phyloP scores from a whole-genome alignment of 768 basidiomycete genomes.

The Xerocomellus intermedius region DNA sequence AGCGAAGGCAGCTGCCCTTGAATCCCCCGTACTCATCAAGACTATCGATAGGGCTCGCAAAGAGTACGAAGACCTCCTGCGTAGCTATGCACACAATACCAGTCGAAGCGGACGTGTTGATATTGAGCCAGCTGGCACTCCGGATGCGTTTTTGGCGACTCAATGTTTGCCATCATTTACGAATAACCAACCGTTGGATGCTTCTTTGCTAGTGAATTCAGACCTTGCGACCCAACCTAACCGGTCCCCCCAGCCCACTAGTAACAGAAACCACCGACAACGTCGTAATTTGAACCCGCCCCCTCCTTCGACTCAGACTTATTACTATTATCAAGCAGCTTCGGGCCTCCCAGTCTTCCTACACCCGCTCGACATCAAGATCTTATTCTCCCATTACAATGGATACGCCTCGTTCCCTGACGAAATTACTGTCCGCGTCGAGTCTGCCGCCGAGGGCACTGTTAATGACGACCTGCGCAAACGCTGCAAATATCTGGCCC shows the following conservation, averaged over 20 bases:
- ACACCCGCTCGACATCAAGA: slow-evolving; percentile 94
- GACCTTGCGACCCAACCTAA: slow-evolving; percentile 4
- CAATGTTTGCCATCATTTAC: slow-evolving; percentile 28
- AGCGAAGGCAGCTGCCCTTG: slow-evolving; percentile 73
- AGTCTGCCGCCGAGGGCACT: slow-evolving; percentile 68
- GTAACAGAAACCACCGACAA: slow-evolving; percentile 50
- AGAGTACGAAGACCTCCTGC: slow-evolving; percentile 53
- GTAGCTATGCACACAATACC: slow-evolving; percentile 28
- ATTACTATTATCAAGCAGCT: slow-evolving; percentile 94
- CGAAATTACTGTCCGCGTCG: slow-evolving; percentile 75
- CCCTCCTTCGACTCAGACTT: slow-evolving; percentile 84
- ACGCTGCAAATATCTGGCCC: slow-evolving; percentile 93
- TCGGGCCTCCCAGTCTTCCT: slow-evolving; percentile 90
- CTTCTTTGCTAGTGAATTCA: slow-evolving; percentile 1
- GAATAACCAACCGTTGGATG: slow-evolving; percentile 7
- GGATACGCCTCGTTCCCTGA: slow-evolving; percentile 84
- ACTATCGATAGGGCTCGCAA: slow-evolving; percentile 63
- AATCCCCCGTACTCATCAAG: slow-evolving; percentile 60
- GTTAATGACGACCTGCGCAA: slow-evolving; percentile 93
- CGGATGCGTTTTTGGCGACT: slow-evolving; percentile 56
- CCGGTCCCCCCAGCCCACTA: slow-evolving; percentile 7
- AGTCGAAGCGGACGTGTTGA: slow-evolving; percentile 25
- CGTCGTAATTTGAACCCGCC: slow-evolving; percentile 83
- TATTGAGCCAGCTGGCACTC: slow-evolving; percentile 29
- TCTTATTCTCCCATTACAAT: slow-evolving; percentile 80